Evolutionary conservation across 176 grass and related monocot genomes (phyloP).

Genomic region (Eleusine indica): DNA sequence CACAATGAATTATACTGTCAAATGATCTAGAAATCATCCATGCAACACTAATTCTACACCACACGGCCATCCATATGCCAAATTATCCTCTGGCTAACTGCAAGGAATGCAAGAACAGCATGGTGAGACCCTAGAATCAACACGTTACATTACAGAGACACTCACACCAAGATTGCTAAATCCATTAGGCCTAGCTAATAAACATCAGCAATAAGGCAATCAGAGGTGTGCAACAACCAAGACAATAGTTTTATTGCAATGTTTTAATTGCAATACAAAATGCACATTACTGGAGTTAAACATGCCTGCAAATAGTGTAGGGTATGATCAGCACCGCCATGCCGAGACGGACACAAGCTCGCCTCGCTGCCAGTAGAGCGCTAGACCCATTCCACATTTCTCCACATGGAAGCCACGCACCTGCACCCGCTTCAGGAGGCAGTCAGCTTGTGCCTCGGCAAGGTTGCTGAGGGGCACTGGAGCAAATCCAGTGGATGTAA

Average conservation of each 20-base stretch:
- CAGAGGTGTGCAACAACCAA: slow-evolving; percentile 30
- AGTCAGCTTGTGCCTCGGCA: slow-evolving; percentile 64
- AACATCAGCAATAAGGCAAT: slow-evolving; percentile 25
- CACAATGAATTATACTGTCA: not conserved
- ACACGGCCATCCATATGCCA: slow-evolving; percentile 1
- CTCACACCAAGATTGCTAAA: slow-evolving; percentile 32
- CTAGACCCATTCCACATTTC: slow-evolving; percentile 53
- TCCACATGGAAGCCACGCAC: slow-evolving; percentile 70
- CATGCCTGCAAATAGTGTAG: slow-evolving; percentile 45
- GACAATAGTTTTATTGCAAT: slow-evolving; percentile 30
- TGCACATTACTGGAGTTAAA: slow-evolving; percentile 33
- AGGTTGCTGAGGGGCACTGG: slow-evolving; percentile 64
- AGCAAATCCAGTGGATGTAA: slow-evolving; percentile 52
- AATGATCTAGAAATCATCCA: slow-evolving; percentile 3
- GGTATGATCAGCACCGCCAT: slow-evolving; percentile 72
- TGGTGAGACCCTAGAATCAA: slow-evolving; percentile 25
- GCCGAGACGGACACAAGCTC: slow-evolving; percentile 79
- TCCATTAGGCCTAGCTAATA: slow-evolving; percentile 26
- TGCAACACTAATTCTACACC: not conserved
- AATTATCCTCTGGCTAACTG: slow-evolving; percentile 24
- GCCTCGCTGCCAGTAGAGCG: slow-evolving; percentile 72
- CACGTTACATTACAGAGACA: slow-evolving; percentile 26
- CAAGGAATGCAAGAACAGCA: slow-evolving; percentile 3
- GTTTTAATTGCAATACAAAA: slow-evolving; percentile 41
- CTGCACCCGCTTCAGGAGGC: slow-evolving; percentile 65